A percentile compares a stretch with the other conserved stretches of the same genome.
These are phyloP conservation scores for Fusarium burgessii DNA, from an alignment of 2,329 filamentous ascomycete genomes.

Conservation along the genomic window DNA sequence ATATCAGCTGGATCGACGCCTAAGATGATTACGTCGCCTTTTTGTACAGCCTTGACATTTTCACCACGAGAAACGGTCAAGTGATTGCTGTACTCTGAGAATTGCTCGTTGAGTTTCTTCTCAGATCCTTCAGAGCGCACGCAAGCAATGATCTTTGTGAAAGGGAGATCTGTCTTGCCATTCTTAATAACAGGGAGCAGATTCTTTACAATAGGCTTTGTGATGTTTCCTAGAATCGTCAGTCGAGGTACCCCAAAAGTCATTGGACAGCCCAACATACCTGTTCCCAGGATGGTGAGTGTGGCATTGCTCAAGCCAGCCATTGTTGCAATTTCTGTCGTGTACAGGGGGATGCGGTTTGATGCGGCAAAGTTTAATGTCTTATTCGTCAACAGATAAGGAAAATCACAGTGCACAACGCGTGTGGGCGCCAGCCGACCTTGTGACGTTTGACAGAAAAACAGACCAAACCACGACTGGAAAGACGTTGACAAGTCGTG, in stretches of 20 bases:
- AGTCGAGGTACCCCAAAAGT: too few species aligned
- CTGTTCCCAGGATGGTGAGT: slow-evolving; percentile 44
- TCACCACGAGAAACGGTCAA: slow-evolving; percentile 49
- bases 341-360: neutral
- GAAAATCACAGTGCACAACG: neutral
- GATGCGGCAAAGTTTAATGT: neutral
- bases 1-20: slow-evolving; percentile 61
- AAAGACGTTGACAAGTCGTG: slow-evolving; percentile 33
- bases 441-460: neutral
- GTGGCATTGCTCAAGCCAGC: slow-evolving; percentile 31
- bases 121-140: slow-evolving; percentile 48
- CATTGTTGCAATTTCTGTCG: slow-evolving; percentile 24
- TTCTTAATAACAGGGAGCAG: slow-evolving; percentile 28
- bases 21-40: slow-evolving; percentile 58
- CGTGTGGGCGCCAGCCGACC: neutral
- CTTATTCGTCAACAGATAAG: neutral
- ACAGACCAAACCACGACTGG: slow-evolving; percentile 28
- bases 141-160: slow-evolving; percentile 46
- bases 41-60: slow-evolving; percentile 50
- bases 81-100: slow-evolving; percentile 24
- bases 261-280: slow-evolving; percentile 3
- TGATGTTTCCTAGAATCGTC: slow-evolving; percentile 47
- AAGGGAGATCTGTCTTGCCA: slow-evolving; percentile 29
- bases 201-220: slow-evolving; percentile 47
- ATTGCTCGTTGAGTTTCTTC: slow-evolving; percentile 34